Percentiles rank a stretch among this genome's conserved stretches.
These are phyloP conservation scores for Salisapilia sapeloensis DNA, from an alignment of 352 stramenopile species.

Conservation along the genomic window DNA sequence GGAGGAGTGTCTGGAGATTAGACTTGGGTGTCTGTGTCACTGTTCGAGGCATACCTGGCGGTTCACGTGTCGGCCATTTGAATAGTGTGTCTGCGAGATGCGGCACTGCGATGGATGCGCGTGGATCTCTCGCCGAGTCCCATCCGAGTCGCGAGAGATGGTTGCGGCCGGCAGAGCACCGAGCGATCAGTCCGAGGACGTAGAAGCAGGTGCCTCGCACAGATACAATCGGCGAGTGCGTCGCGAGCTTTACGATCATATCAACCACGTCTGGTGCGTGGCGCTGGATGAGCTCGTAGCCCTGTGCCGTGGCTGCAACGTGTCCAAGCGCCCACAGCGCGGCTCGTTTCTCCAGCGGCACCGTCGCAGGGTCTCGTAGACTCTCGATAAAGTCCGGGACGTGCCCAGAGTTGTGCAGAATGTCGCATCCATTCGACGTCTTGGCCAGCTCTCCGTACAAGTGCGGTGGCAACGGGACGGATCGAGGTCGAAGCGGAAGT, in stretches of 20 bases:
- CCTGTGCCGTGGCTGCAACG: conserved; percentile 53
- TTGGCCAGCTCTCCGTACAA: conserved; percentile 78
- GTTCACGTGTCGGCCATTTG: conserved; percentile 34
- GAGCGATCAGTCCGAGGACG: conserved; percentile 56
- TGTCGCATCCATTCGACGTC: conserved; percentile 62
- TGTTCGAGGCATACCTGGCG: conserved; percentile 9
- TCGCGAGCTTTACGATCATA: conserved; percentile 75
- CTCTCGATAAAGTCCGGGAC: conserved; percentile 72
- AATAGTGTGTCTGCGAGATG: conserved; percentile 71
- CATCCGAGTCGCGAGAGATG: conserved; percentile 60
- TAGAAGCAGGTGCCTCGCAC: conserved; percentile 80
- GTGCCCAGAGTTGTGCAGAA: conserved; percentile 60
- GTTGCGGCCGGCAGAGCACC: conserved; percentile 36
- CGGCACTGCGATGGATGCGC: conserved; percentile 65
- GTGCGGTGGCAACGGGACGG: conserved; percentile 65
- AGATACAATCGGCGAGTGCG: conserved; percentile 62
- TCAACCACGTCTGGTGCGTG: conserved; percentile 74
- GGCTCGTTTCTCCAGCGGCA: conserved; percentile 72
- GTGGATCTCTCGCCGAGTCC: conserved; percentile 48
- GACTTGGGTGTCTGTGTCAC: conserved; percentile 44
- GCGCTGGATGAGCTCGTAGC: conserved; percentile 66
- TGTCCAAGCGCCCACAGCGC: conserved; percentile 73
- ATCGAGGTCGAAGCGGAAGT: conserved; percentile 53
- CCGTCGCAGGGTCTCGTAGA: conserved; percentile 60
- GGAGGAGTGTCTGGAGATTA: conserved; percentile 41